Conservation (phyloP, 2,329 filamentous ascomycete genomes). For the Sporothrix luriei region DNA sequence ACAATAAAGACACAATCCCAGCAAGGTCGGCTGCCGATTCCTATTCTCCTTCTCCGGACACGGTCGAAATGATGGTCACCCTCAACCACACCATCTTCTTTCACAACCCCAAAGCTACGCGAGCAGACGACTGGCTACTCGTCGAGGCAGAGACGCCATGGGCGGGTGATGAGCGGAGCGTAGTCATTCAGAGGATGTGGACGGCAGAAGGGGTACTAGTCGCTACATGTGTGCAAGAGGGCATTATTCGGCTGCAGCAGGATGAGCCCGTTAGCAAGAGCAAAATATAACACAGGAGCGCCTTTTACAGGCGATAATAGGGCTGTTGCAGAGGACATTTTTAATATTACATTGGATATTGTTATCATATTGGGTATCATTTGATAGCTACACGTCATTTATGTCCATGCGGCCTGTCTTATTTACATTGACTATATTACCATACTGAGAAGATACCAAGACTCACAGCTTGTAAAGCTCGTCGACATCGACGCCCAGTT, state of each 20-base stretch:
- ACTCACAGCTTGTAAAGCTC: slow-evolving; percentile 23
- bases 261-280: background rate
- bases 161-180: slow-evolving; percentile 73
- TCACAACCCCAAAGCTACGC: slow-evolving; percentile 59
- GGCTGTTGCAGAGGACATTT: too few relatives aligned
- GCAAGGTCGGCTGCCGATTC: background rate
- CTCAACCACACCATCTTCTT: slow-evolving; percentile 74
- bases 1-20: background rate
- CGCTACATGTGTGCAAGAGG: slow-evolving; percentile 80
- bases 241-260: slow-evolving; percentile 25
- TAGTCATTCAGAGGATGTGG: slow-evolving; percentile 76
- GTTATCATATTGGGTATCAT: too few relatives aligned
- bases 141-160: slow-evolving; percentile 79
- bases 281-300: slow-evolving; percentile 25
- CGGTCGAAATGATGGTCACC: slow-evolving; percentile 77
- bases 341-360: too few relatives aligned
- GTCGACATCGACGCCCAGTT: background rate
- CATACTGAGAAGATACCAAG: too few relatives aligned
- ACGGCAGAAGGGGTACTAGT: slow-evolving; percentile 69
- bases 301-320: background rate
- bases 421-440: too few relatives aligned
- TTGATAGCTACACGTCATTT: background rate
- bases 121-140: slow-evolving; percentile 74
- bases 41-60: background rate
- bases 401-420: background rate